These are phyloP conservation scores for Juncus inflexus DNA, from an alignment of 176 grass and related monocot genomes.

Conservation along the genomic window DNA sequence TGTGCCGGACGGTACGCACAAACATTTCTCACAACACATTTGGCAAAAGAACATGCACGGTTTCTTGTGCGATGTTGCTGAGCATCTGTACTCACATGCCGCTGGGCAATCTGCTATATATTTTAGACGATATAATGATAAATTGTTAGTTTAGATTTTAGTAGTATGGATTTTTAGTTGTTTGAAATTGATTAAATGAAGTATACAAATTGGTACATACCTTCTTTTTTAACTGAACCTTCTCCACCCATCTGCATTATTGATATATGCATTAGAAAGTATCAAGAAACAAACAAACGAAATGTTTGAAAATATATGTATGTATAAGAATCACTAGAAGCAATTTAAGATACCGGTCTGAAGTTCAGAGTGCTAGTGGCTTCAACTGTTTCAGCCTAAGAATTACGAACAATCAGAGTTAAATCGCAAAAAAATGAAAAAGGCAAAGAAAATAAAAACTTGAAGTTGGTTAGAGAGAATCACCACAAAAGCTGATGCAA, in stretches of 20 bases:
- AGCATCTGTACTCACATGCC: constrained; percentile 40
- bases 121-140: neutral
- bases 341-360: neutral
- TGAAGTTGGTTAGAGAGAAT: too few relatives aligned
- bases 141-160: neutral
- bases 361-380: neutral
- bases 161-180: too few relatives aligned
- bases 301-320: too few relatives aligned
- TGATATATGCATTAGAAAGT: too few relatives aligned
- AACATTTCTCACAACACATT: constrained; percentile 63
- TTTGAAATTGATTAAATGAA: too few relatives aligned
- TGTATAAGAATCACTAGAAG: too few relatives aligned
- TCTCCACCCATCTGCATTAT: constrained; percentile 23
- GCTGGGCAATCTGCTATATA: constrained; percentile 35
- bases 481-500: too few relatives aligned
- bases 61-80: constrained; percentile 69
- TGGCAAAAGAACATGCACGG: constrained; percentile 77
- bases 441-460: too few relatives aligned
- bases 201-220: neutral
- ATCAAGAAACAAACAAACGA: too few relatives aligned
- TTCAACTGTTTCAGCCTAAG: neutral
- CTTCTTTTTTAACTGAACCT: constrained; percentile 20
- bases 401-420: neutral
- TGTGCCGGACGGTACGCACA: constrained; percentile 56
- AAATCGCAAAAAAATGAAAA: too few relatives aligned